These are phyloP conservation scores for Fomitopsis schrenkii DNA, from an alignment of 1,284 basidiomycete species.

Conservation along the genomic window DNA sequence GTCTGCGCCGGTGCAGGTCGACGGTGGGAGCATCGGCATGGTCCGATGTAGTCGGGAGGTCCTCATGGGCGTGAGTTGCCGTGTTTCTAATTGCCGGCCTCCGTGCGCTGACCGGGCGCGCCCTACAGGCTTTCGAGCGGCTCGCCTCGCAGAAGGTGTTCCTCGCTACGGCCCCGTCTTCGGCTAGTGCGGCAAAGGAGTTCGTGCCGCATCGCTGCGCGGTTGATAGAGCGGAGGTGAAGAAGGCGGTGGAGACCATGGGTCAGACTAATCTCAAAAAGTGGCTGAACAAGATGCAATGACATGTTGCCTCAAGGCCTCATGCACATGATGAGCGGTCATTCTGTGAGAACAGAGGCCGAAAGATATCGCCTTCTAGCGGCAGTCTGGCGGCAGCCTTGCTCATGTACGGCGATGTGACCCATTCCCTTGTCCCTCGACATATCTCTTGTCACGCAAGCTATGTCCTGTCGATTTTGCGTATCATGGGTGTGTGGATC, in stretches of 20 bases:
- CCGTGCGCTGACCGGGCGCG: neutral
- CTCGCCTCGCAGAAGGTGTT: conserved; percentile 54
- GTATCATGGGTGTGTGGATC: too few species aligned
- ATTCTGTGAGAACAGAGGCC: neutral
- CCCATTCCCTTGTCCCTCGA: too few species aligned
- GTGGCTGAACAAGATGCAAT: conserved; percentile 62
- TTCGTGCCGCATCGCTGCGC: conserved; percentile 66
- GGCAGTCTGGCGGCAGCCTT: neutral
- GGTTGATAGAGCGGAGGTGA: conserved; percentile 55
- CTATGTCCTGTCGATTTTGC: too few species aligned
- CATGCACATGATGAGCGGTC: neutral
- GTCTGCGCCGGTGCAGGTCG: conserved; percentile 69
- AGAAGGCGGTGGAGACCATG: conserved; percentile 57
- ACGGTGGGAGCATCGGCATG: conserved; percentile 74
- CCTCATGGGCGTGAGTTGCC: conserved; percentile 51
- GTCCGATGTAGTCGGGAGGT: conserved; percentile 57
- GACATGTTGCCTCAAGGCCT: neutral
- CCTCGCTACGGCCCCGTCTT: conserved; percentile 38
- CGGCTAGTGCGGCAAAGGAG: conserved; percentile 47
- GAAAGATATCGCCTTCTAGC: neutral
- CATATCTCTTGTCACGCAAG: too few species aligned
- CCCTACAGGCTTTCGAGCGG: conserved; percentile 63
- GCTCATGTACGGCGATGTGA: neutral
- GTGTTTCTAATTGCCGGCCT: neutral
- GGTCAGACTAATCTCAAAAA: conserved; percentile 71